phyloP scores from a whole-genome alignment of 2,329 filamentous ascomycete species.

The Hymenoscyphus scutula region DNA sequence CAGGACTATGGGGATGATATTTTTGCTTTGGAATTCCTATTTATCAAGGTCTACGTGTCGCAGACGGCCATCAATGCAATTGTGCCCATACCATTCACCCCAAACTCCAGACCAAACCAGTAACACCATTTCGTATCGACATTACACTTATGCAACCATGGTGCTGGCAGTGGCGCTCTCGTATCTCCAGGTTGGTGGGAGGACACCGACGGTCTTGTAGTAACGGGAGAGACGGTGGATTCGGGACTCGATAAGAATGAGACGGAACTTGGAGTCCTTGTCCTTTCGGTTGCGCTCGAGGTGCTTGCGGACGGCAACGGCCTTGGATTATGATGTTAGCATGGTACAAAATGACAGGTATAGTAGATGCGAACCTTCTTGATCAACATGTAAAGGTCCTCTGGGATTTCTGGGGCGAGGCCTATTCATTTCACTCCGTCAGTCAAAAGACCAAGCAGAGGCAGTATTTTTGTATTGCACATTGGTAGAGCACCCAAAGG shows the following conservation, averaged over 20 bases:
- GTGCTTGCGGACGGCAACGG: conserved; percentile 99
- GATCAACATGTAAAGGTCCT: conserved; percentile 99
- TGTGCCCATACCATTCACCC: conserved; percentile 30
- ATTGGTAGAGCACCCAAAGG: conserved; percentile 26
- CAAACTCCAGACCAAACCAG: conserved; percentile 32
- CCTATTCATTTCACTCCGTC: conserved; percentile 83
- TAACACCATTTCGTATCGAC: conserved; percentile 17
- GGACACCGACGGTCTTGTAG: conserved; percentile 93
- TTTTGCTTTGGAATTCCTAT: conserved; percentile 30
- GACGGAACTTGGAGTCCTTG: conserved; percentile 99
- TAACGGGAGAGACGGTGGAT: conserved; percentile 99
- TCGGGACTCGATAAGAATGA: conserved; percentile 99
- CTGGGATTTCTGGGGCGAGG: conserved; percentile 96
- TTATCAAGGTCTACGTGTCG: conserved; percentile 28
- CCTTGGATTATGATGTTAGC: conserved; percentile 45
- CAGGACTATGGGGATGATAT: conserved; percentile 28
- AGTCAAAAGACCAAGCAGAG: conserved; percentile 86
- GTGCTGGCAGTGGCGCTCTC: conserved; percentile 96
- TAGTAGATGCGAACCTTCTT: conserved; percentile 74
- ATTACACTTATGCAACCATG: conserved; percentile 73
- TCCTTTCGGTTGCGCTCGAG: conserved; percentile 99
- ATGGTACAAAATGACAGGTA: conserved; percentile 1
- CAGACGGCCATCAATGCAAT: conserved; percentile 32
- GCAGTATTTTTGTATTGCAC: conserved; percentile 46
- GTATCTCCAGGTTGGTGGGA: conserved; percentile 96